Evolutionary conservation across 2,329 filamentous ascomycete species (phyloP), one percentile per base, ranked within the genome.

Genomic region (Ophiostoma montium): DNA sequence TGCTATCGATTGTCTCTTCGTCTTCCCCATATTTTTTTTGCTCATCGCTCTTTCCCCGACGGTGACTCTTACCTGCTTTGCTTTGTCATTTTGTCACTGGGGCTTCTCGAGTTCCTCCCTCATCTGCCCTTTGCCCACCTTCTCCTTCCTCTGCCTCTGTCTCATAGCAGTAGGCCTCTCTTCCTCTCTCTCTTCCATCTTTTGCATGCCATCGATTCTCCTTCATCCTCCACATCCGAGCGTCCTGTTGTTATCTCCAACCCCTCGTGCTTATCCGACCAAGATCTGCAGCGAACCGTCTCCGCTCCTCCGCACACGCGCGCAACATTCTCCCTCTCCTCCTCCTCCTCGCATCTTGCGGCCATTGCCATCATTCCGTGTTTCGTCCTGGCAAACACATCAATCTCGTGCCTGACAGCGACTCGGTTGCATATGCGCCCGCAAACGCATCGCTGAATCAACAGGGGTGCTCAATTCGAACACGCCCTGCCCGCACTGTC

Each of bases 1-100:
- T 42, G 32, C 35, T 42, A 43, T 44, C 46, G 45, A 43, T 44
- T 43, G 45, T 31, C 38, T 41, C 41, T 47, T 38, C 38, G n/a
- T 48, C 42, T 46, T 48, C 50, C 50, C 50, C 50, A 48, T 51
- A 48, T 51, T 52, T 51, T 51, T 38, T 35, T 38, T 27, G 31
- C 23, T 21, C 19, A 45, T 48, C 39, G 45, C 46, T 51, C 50
- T 39, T 46, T 42, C 35, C 41, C 36, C 31, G 31, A 32, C 35
- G 23, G 23, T 47, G 32, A 47, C 45, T 43, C 41, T 48, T 48
- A 21, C 43, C n/a, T 42, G 15, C 32, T 36, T 35, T 41, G 38
- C 41, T 45, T 42, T 33, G 43, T 46, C 49, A 21, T 23, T 35
- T 31, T 45, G 33, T 44, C 39, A 42, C 49, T 39, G 35, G 35